Percentiles rank a stretch among this genome's conserved stretches.
These are phyloP conservation scores for Auricularia cornea DNA, from an alignment of 768 basidiomycete species.

Conservation along the genomic window DNA sequence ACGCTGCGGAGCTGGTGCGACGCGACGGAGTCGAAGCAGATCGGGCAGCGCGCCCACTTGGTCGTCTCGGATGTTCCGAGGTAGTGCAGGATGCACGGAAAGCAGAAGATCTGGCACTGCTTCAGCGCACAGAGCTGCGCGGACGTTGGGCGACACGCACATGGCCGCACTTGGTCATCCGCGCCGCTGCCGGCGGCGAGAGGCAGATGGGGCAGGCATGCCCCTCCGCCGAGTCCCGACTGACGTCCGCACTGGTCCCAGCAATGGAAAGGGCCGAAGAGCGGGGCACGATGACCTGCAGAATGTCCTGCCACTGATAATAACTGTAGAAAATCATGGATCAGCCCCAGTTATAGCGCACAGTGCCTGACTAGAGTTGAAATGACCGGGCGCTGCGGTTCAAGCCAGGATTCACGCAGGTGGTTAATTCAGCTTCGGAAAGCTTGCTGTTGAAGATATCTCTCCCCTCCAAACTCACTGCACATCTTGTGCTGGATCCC, in stretches of 20 bases:
- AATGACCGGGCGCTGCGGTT: too few relatives aligned
- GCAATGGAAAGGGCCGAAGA: constrained; percentile 66
- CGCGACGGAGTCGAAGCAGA: constrained; percentile 91
- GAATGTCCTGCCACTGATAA: constrained; percentile 93
- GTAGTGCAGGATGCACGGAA: constrained; percentile 89
- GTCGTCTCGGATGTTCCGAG: constrained; percentile 69
- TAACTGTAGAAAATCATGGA: constrained; percentile 44
- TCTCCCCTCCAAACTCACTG: too few relatives aligned
- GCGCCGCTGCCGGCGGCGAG: constrained; percentile 77
- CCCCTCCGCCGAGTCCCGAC: constrained; percentile 43
- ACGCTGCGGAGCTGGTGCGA: constrained; percentile 88
- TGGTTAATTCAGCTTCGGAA: too few relatives aligned
- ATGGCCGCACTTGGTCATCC: constrained; percentile 98
- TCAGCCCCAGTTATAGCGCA: constrained; percentile 5
- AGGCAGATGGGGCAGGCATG: constrained; percentile 91
- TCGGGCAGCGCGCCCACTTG: constrained; percentile 90
- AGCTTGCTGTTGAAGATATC: too few relatives aligned
- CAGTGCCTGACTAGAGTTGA: too few relatives aligned
- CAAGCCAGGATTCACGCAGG: too few relatives aligned
- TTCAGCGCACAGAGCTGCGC: neutral
- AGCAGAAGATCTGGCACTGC: constrained; percentile 76
- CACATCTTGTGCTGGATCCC: too few relatives aligned
- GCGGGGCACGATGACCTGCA: constrained; percentile 89
- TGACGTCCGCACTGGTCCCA: constrained; percentile 30
- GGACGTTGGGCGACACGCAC: constrained; percentile 41